These are phyloP conservation scores for Lentinula sp. DNA, from an alignment of 768 basidiomycete species.

Conservation along the genomic window DNA sequence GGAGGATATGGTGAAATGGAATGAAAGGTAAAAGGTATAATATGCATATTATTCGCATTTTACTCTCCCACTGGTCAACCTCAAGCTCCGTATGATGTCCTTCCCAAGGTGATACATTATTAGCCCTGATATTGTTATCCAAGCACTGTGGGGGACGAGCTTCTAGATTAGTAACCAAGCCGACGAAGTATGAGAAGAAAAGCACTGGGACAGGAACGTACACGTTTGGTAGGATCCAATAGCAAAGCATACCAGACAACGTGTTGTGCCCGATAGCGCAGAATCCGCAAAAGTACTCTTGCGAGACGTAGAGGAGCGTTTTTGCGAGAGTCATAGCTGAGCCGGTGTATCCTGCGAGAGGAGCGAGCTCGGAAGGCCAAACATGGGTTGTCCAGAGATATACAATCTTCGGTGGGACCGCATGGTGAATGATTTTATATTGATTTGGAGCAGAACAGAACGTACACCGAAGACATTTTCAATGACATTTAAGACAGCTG, in stretches of 20 bases:
- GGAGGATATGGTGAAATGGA: not conserved
- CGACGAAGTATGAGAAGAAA: not conserved
- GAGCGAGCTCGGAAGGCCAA: conserved; percentile 53
- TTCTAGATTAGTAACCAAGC: conserved; percentile 1
- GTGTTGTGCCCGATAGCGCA: conserved; percentile 76
- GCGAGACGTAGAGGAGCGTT: conserved; percentile 75
- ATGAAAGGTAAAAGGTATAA: not conserved
- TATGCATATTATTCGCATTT: not conserved
- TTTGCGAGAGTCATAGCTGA: conserved; percentile 80
- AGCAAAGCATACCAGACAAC: conserved; percentile 38
- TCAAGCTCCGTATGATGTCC: not conserved
- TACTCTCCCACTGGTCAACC: not conserved
- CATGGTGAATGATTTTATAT: not conserved
- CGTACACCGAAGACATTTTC: conserved; percentile 41
- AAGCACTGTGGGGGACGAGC: not conserved
- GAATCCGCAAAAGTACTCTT: conserved; percentile 73
- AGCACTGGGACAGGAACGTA: conserved; percentile 24
- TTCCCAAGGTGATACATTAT: conserved; percentile 4
- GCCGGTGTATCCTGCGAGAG: conserved; percentile 63
- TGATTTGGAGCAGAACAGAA: not conserved
- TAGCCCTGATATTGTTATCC: not conserved
- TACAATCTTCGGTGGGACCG: conserved; percentile 42
- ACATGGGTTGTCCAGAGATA: conserved; percentile 76
- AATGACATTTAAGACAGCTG: conserved; percentile 74
- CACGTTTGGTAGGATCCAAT: conserved; percentile 81